phyloP scores from a whole-genome alignment of 805 yeast genomes.

The Candida sanyiensis region DNA sequence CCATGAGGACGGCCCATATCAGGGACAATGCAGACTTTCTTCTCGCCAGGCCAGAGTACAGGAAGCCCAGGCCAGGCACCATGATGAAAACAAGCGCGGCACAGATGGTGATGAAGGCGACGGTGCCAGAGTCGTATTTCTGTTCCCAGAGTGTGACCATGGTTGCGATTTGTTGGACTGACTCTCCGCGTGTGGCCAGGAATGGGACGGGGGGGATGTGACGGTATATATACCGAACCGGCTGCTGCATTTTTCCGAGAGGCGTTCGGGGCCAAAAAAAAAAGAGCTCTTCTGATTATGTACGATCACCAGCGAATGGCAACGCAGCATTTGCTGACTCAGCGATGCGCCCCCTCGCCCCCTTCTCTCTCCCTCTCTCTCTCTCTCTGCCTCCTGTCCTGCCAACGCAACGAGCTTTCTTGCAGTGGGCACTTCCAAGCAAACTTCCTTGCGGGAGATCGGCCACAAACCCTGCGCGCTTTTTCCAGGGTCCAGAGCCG shows the following conservation, averaged over 20 bases:
- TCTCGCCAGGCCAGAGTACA: slow-evolving; percentile 87
- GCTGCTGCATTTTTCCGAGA: slow-evolving; percentile 1
- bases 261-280: background rate
- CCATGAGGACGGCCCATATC: slow-evolving; percentile 74
- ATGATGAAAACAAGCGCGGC: slow-evolving; percentile 76
- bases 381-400: too few species aligned
- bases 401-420: too few species aligned
- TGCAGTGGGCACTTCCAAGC: background rate
- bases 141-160: slow-evolving; percentile 27
- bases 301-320: slow-evolving; percentile 3
- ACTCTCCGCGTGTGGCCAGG: too few species aligned
- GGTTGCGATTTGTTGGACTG: too few species aligned
- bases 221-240: slow-evolving; percentile 1
- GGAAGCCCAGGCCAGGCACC: slow-evolving; percentile 92
- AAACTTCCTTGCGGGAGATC: background rate
- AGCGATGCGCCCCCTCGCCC: slow-evolving; percentile 4
- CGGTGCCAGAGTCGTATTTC: slow-evolving; percentile 41
- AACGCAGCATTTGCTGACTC: slow-evolving; percentile 5
- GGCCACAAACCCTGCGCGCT: background rate
- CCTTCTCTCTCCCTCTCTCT: too few species aligned
- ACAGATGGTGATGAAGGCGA: slow-evolving; percentile 50
- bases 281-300: slow-evolving; percentile 1
- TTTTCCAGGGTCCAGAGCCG: slow-evolving; percentile 1
- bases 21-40: slow-evolving; percentile 84
- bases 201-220: too few species aligned